Evolutionary conservation across 768 basidiomycete genomes (phyloP).

Genomic region (Leccinum olivaceopallidum): DNA sequence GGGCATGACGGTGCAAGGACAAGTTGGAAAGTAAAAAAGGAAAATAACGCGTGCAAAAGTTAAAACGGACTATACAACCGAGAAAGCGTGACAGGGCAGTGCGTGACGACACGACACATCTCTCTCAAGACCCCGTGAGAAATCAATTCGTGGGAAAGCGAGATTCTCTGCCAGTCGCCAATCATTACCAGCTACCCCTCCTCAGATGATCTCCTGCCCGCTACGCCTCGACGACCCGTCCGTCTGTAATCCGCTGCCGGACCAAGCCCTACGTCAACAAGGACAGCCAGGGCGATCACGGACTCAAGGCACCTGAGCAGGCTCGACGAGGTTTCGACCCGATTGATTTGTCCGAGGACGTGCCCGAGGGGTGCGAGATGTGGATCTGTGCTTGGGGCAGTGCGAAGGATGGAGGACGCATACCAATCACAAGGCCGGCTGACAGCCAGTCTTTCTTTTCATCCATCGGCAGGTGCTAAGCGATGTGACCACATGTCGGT

Average conservation of each 20-base stretch:
- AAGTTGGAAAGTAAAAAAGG: constrained; percentile 24
- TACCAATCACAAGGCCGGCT: constrained; percentile 31
- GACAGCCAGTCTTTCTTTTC: constrained; percentile 50
- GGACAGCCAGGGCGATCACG: constrained; percentile 57
- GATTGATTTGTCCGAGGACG: constrained; percentile 31
- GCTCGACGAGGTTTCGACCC: constrained; percentile 43
- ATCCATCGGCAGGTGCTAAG: constrained; percentile 54
- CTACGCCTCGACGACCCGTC: too few relatives aligned
- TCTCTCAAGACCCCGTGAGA: too few relatives aligned
- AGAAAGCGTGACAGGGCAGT: constrained; percentile 31
- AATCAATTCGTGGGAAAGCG: too few relatives aligned
- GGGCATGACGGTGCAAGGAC: constrained; percentile 51
- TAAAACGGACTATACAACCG: constrained; percentile 23
- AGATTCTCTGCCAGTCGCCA: too few relatives aligned
- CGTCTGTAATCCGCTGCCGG: constrained; percentile 57
- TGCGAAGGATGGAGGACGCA: constrained; percentile 31
- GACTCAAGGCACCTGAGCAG: constrained; percentile 58
- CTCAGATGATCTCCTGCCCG: too few relatives aligned
- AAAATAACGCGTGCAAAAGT: constrained; percentile 22
- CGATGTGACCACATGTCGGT: constrained; percentile 36
- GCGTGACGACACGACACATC: not conserved
- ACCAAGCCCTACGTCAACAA: constrained; percentile 74
- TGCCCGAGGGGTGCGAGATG: constrained; percentile 51
- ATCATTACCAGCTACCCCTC: too few relatives aligned
- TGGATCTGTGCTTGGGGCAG: constrained; percentile 55